A percentile compares a stretch with the other conserved stretches of the same genome.
Conservation (phyloP, 164 flowering plant species). For the Berberis thunbergii region DNA sequence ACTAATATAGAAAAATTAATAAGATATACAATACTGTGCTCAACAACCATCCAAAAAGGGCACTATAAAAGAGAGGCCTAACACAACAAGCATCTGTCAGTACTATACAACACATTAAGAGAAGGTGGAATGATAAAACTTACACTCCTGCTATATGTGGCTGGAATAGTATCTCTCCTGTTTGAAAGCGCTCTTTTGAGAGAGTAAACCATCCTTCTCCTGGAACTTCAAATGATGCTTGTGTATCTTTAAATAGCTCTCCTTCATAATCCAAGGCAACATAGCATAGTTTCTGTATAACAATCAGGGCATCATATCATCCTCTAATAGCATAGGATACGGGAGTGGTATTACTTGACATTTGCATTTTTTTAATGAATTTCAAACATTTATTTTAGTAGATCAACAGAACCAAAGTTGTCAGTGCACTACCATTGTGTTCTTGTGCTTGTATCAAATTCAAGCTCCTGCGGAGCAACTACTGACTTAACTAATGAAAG, state of each 20-base stretch:
- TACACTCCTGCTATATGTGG: constrained; percentile 86
- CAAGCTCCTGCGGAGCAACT: too few relatives aligned
- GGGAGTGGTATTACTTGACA: too few relatives aligned
- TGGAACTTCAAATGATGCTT: constrained; percentile 48
- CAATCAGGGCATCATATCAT: constrained; percentile 8
- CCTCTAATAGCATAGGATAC: constrained; percentile 1
- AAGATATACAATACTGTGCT: too few relatives aligned
- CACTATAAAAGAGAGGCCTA: background rate
- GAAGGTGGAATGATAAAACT: constrained; percentile 19
- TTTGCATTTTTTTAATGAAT: too few relatives aligned
- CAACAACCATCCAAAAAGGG: too few relatives aligned
- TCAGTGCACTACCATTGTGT: too few relatives aligned
- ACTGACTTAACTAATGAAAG: too few relatives aligned
- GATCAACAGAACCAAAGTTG: too few relatives aligned
- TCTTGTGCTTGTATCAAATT: too few relatives aligned
- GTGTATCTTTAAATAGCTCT: constrained; percentile 64
- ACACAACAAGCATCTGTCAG: background rate
- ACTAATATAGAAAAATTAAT: too few relatives aligned
- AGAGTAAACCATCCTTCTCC: constrained; percentile 66
- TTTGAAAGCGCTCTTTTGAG: constrained; percentile 81
- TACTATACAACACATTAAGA: constrained; percentile 6
- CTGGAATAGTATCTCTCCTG: constrained; percentile 86
- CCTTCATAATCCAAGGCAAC: constrained; percentile 85
- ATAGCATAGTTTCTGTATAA: constrained; percentile 73
- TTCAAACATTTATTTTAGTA: too few relatives aligned